A percentile compares a stretch with the other conserved stretches of the same genome.
Evolutionary conservation across 768 basidiomycete genomes (phyloP).

Genomic region (Floccularia luteovirens): DNA sequence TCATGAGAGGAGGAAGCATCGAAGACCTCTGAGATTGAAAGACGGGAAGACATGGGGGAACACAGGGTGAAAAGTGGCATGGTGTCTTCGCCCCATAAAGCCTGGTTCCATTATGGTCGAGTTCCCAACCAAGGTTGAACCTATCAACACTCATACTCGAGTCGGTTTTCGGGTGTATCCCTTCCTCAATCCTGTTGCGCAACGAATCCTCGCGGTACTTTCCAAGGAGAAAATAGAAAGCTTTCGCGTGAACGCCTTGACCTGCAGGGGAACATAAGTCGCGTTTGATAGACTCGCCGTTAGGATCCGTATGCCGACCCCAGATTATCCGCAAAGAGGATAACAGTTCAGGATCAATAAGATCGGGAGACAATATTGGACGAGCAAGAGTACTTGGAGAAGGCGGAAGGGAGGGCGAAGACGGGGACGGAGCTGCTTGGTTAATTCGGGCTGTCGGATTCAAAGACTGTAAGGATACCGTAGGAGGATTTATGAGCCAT

Average conservation of each 20-base stretch:
- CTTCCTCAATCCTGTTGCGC: conserved; percentile 40
- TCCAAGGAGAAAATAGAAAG: conserved; percentile 80
- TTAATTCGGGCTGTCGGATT: conserved; percentile 40
- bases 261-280: conserved; percentile 69
- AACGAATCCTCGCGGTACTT: conserved; percentile 60
- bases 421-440: conserved; percentile 24
- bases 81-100: conserved; percentile 19
- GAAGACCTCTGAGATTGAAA: conserved; percentile 4
- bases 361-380: conserved; percentile 57
- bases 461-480: background rate
- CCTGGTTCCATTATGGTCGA: conserved; percentile 21
- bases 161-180: conserved; percentile 9
- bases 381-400: conserved; percentile 61
- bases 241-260: conserved; percentile 71
- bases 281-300: conserved; percentile 43
- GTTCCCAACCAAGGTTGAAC: conserved; percentile 31
- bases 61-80: conserved; percentile 10
- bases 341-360: conserved; percentile 74
- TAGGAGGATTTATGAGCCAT: conserved; percentile 50
- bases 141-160: conserved; percentile 12
- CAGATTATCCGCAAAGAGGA: conserved; percentile 78
- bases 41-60: conserved; percentile 12
- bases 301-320: conserved; percentile 61
- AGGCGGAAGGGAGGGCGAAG: conserved; percentile 42
- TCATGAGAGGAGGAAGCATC: conserved; percentile 6